Base-by-base conservation (phyloP, 768 basidiomycete genomes). In the Gautieria morchelliformis region DNA sequence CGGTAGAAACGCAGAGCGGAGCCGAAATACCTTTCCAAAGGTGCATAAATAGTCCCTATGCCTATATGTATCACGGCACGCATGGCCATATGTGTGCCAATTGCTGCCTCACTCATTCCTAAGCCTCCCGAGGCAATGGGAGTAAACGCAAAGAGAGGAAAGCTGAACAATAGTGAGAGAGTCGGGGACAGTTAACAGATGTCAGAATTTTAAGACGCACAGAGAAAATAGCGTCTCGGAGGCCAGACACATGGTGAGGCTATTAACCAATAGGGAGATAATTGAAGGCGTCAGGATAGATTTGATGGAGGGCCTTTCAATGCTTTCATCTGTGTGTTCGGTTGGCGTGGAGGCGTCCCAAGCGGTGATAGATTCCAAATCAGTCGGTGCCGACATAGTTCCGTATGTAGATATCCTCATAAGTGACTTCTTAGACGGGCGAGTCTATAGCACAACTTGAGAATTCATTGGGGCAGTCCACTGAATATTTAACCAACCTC, bases 91-190 rank as follows among this genome's bases (percentile, higher is more conserved):
- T 62, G 59, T 9, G 55, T 45, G 6, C 61, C 61, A 47, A 62
- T 62, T 15, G 39, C 53, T 24, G 58, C 61, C 37, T 62, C 61
- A 35, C n/a, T 42, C 53, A 62, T 27, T 5, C 61, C 61, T 5
- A 62, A 40, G n/a, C 61, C 61, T 9, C 58, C 61, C 20, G 61
- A 62, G 2, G 37, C 15, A 15, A 59, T 46, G 22, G 61, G 61
- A 20, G 61, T 62, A 53, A 60, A 60, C 14, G 59, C 41, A 44
- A 57, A 60, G 6, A 60, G 40, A 19, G 59, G 59, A 47, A 47
- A 60, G 9, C 59, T 60, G 24, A 41, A 53, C 20, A 22, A 32
- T 24, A 52, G 20, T 54, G 14, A 37, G 35, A 37, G 8, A 19
- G 8, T 8, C 33, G 35, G 32, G 19, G 5, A 55, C 2, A 5